Percentiles rank a stretch among this genome's conserved stretches.
Conservation (phyloP, 1,139 yeast genomes). For the Kazachstania sp. region DNA sequence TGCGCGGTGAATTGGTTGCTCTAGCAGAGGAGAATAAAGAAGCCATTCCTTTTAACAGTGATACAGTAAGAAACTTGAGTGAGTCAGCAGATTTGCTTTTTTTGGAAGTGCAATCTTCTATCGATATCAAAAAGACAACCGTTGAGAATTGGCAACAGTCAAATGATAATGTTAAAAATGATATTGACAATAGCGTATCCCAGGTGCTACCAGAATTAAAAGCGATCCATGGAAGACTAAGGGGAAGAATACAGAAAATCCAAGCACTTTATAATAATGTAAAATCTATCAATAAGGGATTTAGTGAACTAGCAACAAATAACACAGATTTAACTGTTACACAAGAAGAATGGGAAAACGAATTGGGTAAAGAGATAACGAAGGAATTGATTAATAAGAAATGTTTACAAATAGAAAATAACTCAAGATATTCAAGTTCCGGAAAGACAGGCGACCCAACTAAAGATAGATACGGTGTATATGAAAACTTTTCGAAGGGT, state of each 20-base stretch:
- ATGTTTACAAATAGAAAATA: conserved; percentile 16
- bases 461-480: conserved; percentile 14
- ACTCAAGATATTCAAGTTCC: conserved; percentile 4
- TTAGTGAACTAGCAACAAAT: conserved; percentile 19
- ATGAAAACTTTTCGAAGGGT: conserved; percentile 24
- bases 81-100: conserved; percentile 15
- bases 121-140: conserved; percentile 18
- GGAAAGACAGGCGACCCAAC: conserved; percentile 7
- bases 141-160: conserved; percentile 21
- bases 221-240: conserved; percentile 10
- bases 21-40: not conserved
- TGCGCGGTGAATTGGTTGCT: conserved; percentile 14
- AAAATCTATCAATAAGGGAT: conserved; percentile 19
- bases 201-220: conserved; percentile 13
- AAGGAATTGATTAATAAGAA: conserved; percentile 16
- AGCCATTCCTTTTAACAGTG: conserved; percentile 9
- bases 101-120: conserved; percentile 17
- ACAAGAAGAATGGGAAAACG: conserved; percentile 23
- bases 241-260: conserved; percentile 16
- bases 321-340: conserved; percentile 20
- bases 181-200: conserved; percentile 10
- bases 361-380: conserved; percentile 20
- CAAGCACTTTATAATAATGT: conserved; percentile 21
- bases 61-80: conserved; percentile 9
- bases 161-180: conserved; percentile 10